phyloP scores from a whole-genome alignment of 1,284 basidiomycete species.

The Cutaneotrichosporon arboriforme region DNA sequence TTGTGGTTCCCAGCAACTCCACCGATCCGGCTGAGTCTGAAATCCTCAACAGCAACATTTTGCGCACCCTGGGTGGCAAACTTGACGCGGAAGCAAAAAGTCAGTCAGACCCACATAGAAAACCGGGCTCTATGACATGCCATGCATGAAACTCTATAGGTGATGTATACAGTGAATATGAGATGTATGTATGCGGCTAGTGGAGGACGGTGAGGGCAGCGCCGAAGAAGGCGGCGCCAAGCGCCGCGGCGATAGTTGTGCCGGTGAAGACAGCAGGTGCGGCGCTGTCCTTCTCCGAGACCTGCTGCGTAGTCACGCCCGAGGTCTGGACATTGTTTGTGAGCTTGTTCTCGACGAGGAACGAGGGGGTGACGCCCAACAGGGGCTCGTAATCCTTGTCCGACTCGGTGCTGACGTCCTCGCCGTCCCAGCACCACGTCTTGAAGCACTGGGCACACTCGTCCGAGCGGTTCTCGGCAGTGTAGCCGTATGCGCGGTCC shows the following conservation, averaged over 20 bases:
- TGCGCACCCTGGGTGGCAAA: neutral
- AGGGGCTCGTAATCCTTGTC: constrained; percentile 13
- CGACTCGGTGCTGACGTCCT: constrained; percentile 20
- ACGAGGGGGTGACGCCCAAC: constrained; percentile 29
- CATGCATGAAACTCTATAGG: too few relatives aligned
- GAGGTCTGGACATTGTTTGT: constrained; percentile 4
- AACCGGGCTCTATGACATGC: too few relatives aligned
- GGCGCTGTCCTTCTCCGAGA: neutral
- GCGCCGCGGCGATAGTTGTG: neutral
- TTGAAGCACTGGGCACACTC: constrained; percentile 45
- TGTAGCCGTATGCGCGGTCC: constrained; percentile 43
- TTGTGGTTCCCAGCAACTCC: neutral
- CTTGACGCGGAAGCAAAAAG: neutral
- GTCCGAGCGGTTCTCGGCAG: constrained; percentile 27
- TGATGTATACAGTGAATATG: neutral
- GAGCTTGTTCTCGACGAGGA: constrained; percentile 22
- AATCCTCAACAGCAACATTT: neutral
- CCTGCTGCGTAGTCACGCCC: neutral
- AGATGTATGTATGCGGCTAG: neutral
- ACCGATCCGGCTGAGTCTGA: neutral
- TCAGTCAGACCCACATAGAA: neutral
- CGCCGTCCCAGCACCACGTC: constrained; percentile 47
- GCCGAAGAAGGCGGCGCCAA: neutral
- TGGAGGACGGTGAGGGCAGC: neutral
- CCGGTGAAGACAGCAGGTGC: neutral